Base-by-base conservation (phyloP, 345 rosid species). In the Leavenworthia alabamica region DNA sequence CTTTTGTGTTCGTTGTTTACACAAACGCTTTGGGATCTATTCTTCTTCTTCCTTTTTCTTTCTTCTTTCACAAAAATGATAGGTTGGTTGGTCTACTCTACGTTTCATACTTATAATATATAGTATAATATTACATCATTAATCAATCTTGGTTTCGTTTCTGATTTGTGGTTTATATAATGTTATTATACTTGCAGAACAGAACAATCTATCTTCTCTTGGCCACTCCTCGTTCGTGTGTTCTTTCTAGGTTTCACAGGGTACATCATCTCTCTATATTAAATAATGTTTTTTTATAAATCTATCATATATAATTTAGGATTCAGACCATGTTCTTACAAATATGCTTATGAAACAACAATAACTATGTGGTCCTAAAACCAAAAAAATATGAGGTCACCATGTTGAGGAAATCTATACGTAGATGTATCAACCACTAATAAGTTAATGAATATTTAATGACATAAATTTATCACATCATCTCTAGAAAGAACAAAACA, bases 241-340 rank as follows among this genome's bases (percentile, higher is more conserved):
- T 90, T 85, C 80, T 79, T 90, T 67, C 26, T 87, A 75, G 93
- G 96, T 54, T 77, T 87, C 50, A 82, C 82, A 7, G 95, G 97
- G 97, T 87, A 36, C 23, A 36, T 45, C 27, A 60, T 27, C 44
- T 33, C 46, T 66, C 53, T 60, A 28, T 13, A 55, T 32, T 56
- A 14, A 2, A 8, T 6, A 44, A 20, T 66, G 44, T 47, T 52
- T 33, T 15, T 13, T 23, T 51, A 50, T 23, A 6, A 22, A 17
- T 51, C 35, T 43, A 12, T 54, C 42, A 12, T 48, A 40, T 6
- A 24, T 14, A 27, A 35, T 56, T 33, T 46, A 37, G 42, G 5
- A 26, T 7, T 6, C 3, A 14, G 43, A 54, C 32, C n/a, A 50
- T 7, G 40, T 51, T 10, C 26, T 33, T 43, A 16, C 27, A 12